Conservation (phyloP, 768 basidiomycete genomes). For the Polyporus arcularius region DNA sequence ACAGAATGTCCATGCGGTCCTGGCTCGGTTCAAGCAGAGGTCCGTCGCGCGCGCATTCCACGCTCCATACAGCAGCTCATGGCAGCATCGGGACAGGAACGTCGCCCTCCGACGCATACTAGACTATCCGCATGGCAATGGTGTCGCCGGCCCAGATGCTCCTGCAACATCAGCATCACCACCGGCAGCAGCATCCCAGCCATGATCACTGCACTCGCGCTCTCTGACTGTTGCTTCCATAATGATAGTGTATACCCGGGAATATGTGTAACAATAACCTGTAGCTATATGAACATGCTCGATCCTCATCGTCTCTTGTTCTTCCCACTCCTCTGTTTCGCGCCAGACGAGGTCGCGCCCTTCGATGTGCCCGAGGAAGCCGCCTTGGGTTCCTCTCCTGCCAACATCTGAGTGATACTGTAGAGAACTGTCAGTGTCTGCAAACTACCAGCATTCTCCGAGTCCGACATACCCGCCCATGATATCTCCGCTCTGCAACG, state of each 20-base stretch:
- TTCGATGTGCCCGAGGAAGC: conserved; percentile 20
- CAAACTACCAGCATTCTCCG: neutral
- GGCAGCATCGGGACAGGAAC: conserved; percentile 42
- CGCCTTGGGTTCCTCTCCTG: conserved; percentile 40
- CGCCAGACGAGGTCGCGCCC: conserved; percentile 14
- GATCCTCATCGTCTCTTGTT: conserved; percentile 35
- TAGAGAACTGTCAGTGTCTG: neutral
- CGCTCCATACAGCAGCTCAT: neutral
- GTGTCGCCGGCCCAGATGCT: neutral
- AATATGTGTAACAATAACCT: conserved; percentile 9
- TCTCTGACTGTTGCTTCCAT: neutral
- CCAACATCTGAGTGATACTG: conserved; percentile 48
- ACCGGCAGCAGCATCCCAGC: conserved; percentile 2
- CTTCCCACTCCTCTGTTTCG: conserved; percentile 32
- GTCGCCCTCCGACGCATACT: conserved; percentile 56
- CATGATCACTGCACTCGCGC: neutral
- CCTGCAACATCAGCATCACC: neutral
- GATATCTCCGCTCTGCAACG: conserved; percentile 59
- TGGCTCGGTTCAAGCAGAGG: conserved; percentile 74
- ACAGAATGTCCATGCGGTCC: conserved; percentile 49
- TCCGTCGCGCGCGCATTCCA: conserved; percentile 25
- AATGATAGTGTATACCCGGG: conserved; percentile 1
- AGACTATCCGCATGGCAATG: conserved; percentile 37
- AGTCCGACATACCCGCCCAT: conserved; percentile 50
- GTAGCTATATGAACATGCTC: neutral